phyloP scores from a whole-genome alignment of 176 grass and related monocot species.

The Poa pratensis region DNA sequence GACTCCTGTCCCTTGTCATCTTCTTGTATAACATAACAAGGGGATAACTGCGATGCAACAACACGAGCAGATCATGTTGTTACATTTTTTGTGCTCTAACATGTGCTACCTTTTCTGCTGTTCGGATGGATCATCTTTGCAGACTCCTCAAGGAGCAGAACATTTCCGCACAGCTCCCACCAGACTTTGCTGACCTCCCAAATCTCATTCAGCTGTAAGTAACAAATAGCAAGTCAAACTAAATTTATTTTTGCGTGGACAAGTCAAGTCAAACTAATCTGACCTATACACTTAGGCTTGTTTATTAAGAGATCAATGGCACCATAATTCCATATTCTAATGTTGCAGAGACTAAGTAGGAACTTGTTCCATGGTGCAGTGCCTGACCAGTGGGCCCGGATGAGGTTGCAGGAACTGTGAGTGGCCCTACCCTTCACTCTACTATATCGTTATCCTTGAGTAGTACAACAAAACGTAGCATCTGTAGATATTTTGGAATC shows the following conservation, averaged over 20 bases:
- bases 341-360: conserved; percentile 72
- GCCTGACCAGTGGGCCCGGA: conserved; percentile 64
- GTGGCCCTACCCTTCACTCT: conserved; percentile 46
- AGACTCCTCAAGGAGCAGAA: conserved; percentile 68
- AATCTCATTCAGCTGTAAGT: conserved; percentile 81
- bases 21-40: not conserved
- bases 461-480: conserved; percentile 31
- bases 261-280: not conserved
- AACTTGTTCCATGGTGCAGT: conserved; percentile 68
- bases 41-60: not conserved
- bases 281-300: not conserved
- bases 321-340: not conserved
- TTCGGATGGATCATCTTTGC: not conserved
- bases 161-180: conserved; percentile 64
- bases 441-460: conserved; percentile 2
- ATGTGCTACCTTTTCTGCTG: not conserved
- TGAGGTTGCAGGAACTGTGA: conserved; percentile 78
- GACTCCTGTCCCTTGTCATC: not conserved
- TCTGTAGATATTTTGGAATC: conserved; percentile 1
- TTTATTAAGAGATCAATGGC: conserved; percentile 12
- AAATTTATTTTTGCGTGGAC: too few relatives aligned
- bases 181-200: conserved; percentile 64
- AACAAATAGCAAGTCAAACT: not conserved
- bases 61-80: not conserved
- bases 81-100: not conserved